These are phyloP conservation scores for Elsinoe arachidis DNA, from an alignment of 2,329 filamentous ascomycete genomes.

Conservation along the genomic window DNA sequence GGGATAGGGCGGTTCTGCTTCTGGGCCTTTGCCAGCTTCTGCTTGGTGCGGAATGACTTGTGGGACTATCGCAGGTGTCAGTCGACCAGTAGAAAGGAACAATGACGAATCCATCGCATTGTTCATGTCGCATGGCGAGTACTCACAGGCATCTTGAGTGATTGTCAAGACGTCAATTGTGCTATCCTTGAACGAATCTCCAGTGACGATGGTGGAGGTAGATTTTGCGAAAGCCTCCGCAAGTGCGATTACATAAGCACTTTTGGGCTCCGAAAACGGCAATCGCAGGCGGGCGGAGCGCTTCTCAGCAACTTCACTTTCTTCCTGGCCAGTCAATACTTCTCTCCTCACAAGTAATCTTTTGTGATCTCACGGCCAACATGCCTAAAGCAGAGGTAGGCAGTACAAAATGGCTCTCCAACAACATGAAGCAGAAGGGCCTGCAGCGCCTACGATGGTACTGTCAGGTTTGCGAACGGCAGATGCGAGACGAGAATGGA, in stretches of 20 bases:
- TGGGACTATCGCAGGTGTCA: slow-evolving; percentile 62
- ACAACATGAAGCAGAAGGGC: slow-evolving; percentile 79
- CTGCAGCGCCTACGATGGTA: slow-evolving; percentile 82
- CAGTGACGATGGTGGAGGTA: not conserved
- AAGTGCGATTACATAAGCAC: slow-evolving; percentile 3
- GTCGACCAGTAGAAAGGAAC: not conserved
- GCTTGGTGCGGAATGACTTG: slow-evolving; percentile 99
- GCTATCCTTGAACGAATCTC: slow-evolving; percentile 14
- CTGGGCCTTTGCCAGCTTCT: slow-evolving; percentile 99
- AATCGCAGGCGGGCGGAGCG: too few species aligned
- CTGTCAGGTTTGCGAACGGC: slow-evolving; percentile 69
- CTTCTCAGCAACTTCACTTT: too few species aligned
- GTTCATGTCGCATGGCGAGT: not conserved
- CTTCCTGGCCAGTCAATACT: too few species aligned
- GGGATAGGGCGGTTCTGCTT: slow-evolving; percentile 99
- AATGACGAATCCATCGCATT: not conserved
- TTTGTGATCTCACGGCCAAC: not conserved
- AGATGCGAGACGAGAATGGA: slow-evolving; percentile 77
- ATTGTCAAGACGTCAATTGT: slow-evolving; percentile 12
- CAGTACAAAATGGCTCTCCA: slow-evolving; percentile 80
- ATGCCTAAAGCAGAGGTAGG: slow-evolving; percentile 74
- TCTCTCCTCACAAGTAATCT: too few species aligned
- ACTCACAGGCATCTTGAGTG: slow-evolving; percentile 18
- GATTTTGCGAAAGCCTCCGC: slow-evolving; percentile 11
- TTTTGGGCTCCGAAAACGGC: not conserved